Evolutionary conservation across 441 rosid species (phyloP).

Genomic region (Erodium moschatum): DNA sequence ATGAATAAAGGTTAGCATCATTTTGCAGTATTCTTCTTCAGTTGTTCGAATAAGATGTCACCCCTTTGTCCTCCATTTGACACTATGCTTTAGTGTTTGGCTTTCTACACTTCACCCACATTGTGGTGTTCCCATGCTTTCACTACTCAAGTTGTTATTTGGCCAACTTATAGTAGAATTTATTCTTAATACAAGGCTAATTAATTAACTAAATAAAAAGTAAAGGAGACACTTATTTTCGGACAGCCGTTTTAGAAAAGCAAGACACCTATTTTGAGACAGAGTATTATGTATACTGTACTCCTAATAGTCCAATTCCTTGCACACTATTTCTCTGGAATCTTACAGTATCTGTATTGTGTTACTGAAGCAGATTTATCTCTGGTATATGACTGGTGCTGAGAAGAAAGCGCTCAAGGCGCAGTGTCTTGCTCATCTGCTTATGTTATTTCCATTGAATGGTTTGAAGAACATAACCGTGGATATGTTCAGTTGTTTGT

Average conservation of each 20-base stretch:
- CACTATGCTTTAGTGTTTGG: too few relatives aligned
- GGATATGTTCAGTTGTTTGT: not conserved
- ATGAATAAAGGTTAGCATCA: conserved; percentile 37
- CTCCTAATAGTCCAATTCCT: too few relatives aligned
- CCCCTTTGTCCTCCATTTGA: too few relatives aligned
- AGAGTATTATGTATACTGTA: too few relatives aligned
- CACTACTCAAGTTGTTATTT: too few relatives aligned
- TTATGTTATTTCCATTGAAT: not conserved
- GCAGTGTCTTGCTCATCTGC: not conserved
- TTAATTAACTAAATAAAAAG: not conserved
- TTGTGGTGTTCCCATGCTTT: too few relatives aligned
- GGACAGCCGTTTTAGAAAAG: not conserved
- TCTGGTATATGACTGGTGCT: not conserved
- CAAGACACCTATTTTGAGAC: too few relatives aligned
- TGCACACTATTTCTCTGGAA: not conserved
- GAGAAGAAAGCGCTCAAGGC: not conserved
- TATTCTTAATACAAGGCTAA: not conserved
- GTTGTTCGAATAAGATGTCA: too few relatives aligned
- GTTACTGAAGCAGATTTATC: not conserved
- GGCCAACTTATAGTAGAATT: not conserved
- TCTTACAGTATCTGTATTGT: not conserved
- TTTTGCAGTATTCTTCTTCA: conserved; percentile 7
- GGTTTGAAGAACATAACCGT: not conserved
- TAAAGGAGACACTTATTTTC: not conserved
- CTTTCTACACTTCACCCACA: too few relatives aligned